Conservation (phyloP, 495 filamentous ascomycete species). For the Penicillium simplicissimum region DNA sequence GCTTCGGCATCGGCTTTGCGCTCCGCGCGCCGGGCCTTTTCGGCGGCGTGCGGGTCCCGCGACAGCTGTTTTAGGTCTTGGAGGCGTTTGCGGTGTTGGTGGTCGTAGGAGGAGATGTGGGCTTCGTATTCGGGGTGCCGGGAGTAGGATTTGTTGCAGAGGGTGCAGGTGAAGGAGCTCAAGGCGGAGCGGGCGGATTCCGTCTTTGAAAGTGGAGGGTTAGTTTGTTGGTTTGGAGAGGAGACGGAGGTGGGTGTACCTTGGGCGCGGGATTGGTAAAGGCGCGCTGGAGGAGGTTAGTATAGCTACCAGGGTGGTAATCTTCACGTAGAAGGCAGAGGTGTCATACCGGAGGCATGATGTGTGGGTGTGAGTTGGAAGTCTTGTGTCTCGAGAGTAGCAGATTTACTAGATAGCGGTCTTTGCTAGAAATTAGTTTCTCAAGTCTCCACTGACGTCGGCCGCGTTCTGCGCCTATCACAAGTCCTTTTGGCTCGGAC, state of each 20-base stretch:
- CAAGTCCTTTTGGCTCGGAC: constrained; percentile 11
- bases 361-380: constrained; percentile 5
- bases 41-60: constrained; percentile 55
- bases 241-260: constrained; percentile 22
- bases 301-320: no score
- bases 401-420: not conserved
- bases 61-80: constrained; percentile 64
- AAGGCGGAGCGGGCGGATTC: constrained; percentile 83
- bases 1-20: constrained; percentile 63
- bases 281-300: constrained; percentile 31
- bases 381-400: not conserved
- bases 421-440: not conserved
- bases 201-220: constrained; percentile 56
- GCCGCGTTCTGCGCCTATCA: constrained; percentile 16
- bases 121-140: constrained; percentile 64
- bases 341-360: constrained; percentile 14
- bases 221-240: not conserved
- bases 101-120: constrained; percentile 62
- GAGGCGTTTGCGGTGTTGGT: constrained; percentile 63
- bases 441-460: not conserved
- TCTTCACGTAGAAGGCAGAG: constrained; percentile 2
- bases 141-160: constrained; percentile 62
- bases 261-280: constrained; percentile 55
- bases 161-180: constrained; percentile 80
- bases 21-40: constrained; percentile 69